These are phyloP conservation scores for Fusarium miscanthi DNA, from an alignment of 2,329 filamentous ascomycete genomes.

Conservation along the genomic window DNA sequence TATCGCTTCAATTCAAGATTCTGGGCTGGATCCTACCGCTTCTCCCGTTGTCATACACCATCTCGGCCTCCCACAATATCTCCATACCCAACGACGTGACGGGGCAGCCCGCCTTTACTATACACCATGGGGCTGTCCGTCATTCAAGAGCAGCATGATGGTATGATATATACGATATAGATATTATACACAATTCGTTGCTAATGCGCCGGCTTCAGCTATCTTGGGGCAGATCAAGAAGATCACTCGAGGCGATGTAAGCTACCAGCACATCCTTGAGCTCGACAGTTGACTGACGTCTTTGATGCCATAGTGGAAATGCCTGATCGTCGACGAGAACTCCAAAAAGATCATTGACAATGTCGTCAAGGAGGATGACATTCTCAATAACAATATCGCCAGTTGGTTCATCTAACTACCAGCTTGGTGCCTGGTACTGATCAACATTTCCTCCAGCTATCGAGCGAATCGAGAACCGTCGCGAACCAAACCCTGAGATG, in stretches of 20 bases:
- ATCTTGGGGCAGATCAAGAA: slow-evolving; percentile 69
- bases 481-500: slow-evolving; percentile 86
- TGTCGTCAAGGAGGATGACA: slow-evolving; percentile 93
- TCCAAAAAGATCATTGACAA: slow-evolving; percentile 90
- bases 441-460: slow-evolving; percentile 72
- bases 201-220: slow-evolving; percentile 44
- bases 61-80: slow-evolving; percentile 2
- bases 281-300: slow-evolving; percentile 28
- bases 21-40: background rate
- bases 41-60: slow-evolving; percentile 9
- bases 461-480: slow-evolving; percentile 89
- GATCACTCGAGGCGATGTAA: slow-evolving; percentile 84
- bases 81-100: slow-evolving; percentile 38
- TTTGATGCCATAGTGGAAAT: slow-evolving; percentile 81
- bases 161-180: slow-evolving; percentile 37
- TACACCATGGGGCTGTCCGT: slow-evolving; percentile 84
- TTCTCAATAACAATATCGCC: slow-evolving; percentile 95
- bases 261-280: slow-evolving; percentile 40
- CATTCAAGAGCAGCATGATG: slow-evolving; percentile 80
- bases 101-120: slow-evolving; percentile 43
- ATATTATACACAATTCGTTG: background rate
- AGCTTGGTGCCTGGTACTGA: slow-evolving; percentile 23
- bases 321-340: slow-evolving; percentile 86
- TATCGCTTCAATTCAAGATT: slow-evolving; percentile 1
- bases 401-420: slow-evolving; percentile 67